These are phyloP conservation scores for Pleurotus djamor DNA, from an alignment of 768 basidiomycete species.

Conservation along the genomic window DNA sequence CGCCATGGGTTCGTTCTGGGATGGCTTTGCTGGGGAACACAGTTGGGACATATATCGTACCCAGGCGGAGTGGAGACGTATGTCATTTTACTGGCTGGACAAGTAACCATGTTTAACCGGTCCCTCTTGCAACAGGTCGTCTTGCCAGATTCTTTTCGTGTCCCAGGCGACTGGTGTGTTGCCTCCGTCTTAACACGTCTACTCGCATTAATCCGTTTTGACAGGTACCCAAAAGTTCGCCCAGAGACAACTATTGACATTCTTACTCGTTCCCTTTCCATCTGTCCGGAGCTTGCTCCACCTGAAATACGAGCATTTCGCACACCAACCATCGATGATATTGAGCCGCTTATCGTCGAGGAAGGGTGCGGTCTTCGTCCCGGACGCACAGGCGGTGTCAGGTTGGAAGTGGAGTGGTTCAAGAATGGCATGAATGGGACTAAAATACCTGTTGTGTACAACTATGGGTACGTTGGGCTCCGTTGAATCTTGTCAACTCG, in stretches of 20 bases:
- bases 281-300: slow-evolving; percentile 58
- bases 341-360: slow-evolving; percentile 44
- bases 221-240: slow-evolving; percentile 66
- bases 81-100: neutral
- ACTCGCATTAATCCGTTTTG: slow-evolving; percentile 49
- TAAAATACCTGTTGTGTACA: slow-evolving; percentile 38
- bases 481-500: neutral
- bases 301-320: slow-evolving; percentile 46
- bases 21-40: slow-evolving; percentile 37
- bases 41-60: slow-evolving; percentile 60
- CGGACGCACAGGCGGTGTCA: slow-evolving; percentile 60
- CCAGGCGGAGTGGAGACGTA: slow-evolving; percentile 57
- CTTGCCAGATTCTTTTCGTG: slow-evolving; percentile 62
- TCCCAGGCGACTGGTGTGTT: slow-evolving; percentile 56
- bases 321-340: slow-evolving; percentile 46
- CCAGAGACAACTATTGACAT: slow-evolving; percentile 62
- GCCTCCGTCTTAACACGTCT: neutral
- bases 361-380: slow-evolving; percentile 67
- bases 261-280: slow-evolving; percentile 44
- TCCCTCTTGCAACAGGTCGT: slow-evolving; percentile 13
- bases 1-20: slow-evolving; percentile 64
- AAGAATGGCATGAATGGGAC: slow-evolving; percentile 18
- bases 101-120: no score
- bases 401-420: slow-evolving; percentile 52
- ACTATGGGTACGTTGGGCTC: slow-evolving; percentile 26